phyloP scores from a whole-genome alignment of 2,329 filamentous ascomycete genomes.

The Venturia pyrina region DNA sequence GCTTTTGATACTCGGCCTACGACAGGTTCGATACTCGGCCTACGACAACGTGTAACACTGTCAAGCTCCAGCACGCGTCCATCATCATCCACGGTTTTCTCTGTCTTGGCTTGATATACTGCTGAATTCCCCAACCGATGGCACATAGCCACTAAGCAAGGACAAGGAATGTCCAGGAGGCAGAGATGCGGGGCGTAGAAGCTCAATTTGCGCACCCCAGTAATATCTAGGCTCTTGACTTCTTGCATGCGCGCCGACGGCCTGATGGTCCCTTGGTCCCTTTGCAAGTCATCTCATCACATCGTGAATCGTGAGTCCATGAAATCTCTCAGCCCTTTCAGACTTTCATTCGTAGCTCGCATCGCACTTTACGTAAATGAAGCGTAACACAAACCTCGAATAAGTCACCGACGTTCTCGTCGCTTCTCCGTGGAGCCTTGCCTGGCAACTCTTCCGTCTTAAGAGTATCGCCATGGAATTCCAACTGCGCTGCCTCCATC shows the following conservation, averaged over 20 bases:
- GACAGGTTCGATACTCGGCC: neutral
- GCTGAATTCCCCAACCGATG: neutral
- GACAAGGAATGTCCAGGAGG: neutral
- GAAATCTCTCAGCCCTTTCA: neutral
- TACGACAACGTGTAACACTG: neutral
- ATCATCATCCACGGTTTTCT: neutral
- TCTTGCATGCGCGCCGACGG: neutral
- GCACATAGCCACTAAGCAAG: neutral
- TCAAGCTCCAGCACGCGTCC: neutral
- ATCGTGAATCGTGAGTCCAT: neutral
- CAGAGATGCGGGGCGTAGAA: neutral
- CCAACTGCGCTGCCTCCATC: neutral
- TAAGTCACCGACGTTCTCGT: neutral
- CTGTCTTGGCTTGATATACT: neutral
- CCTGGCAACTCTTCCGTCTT: neutral
- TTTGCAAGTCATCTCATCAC: neutral
- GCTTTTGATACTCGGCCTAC: neutral
- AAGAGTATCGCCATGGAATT: neutral
- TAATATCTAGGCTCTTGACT: neutral
- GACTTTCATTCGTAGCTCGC: neutral
- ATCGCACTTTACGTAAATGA: conserved; percentile 3
- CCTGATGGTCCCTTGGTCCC: neutral
- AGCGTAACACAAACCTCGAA: neutral
- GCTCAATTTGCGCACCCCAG: conserved; percentile 4
- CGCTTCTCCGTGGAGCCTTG: neutral